Percentiles rank a stretch among this genome's conserved stretches.
Evolutionary conservation across 2,329 filamentous ascomycete genomes (phyloP).

Genomic region (Sarocladium oryzae): DNA sequence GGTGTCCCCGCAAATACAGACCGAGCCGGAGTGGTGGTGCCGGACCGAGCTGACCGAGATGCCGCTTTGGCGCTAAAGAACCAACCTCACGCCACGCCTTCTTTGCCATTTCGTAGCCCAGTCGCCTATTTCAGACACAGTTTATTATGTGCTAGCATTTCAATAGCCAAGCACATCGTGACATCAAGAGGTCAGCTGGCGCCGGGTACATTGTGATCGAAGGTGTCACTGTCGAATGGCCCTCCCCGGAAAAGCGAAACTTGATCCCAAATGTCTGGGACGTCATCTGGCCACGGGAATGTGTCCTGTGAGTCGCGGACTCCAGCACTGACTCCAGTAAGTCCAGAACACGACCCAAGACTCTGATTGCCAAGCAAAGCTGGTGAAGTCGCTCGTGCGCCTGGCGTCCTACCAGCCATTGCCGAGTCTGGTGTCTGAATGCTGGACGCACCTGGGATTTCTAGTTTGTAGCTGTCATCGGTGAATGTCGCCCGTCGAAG

Average conservation of each 20-base stretch:
- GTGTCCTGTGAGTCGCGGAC: neutral
- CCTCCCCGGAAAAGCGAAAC: slow-evolving; percentile 5
- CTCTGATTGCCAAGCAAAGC: neutral
- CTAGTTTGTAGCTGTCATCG: slow-evolving; percentile 7
- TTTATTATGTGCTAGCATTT: neutral
- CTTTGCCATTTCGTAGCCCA: too few species aligned
- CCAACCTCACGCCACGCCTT: too few species aligned
- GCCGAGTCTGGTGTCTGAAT: neutral
- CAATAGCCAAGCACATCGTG: neutral
- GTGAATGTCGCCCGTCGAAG: neutral
- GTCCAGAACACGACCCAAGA: neutral
- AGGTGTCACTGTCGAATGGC: neutral
- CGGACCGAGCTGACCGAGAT: slow-evolving; percentile 4
- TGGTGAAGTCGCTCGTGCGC: neutral
- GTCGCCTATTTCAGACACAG: too few species aligned
- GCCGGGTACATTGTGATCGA: neutral
- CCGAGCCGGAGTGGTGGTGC: neutral
- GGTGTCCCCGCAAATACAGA: neutral
- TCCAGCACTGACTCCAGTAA: neutral
- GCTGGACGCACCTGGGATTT: neutral
- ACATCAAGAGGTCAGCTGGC: neutral
- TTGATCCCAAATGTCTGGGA: slow-evolving; percentile 1
- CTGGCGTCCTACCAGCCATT: neutral
- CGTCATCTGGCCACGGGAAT: neutral
- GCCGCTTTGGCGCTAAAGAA: neutral